Base-by-base conservation (phyloP, 1,284 basidiomycete species). In the Apiotrichum gracile region DNA sequence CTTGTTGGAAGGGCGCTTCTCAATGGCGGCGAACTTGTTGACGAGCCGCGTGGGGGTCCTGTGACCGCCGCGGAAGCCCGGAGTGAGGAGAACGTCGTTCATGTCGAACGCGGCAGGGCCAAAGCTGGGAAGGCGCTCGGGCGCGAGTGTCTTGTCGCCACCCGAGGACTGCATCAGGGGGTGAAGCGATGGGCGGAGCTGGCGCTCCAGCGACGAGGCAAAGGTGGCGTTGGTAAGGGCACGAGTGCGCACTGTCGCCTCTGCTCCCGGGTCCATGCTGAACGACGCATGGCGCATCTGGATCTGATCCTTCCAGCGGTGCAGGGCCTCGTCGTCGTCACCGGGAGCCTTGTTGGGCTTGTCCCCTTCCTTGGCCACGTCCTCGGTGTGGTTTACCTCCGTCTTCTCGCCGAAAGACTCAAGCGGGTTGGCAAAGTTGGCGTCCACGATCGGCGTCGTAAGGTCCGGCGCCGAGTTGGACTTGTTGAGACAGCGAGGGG, bases 141-240 rank as follows among this genome's bases (percentile, higher is more conserved):
- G 74, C 3, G 69, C 74, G 5, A 76, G 59, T 1, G 74, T 76
- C 55, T 74, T 69, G 27, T 72, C 58, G 5, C 73, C 61, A 1
- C 69, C 69, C 7, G 62, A 54, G 14, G 61, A 55, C 16, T 66
- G 64, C 4, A 66, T 40, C 4, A 68, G 63, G 5, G 52, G 47
- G 45, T 47, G 52, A 13, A 42, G 45, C 27, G 45, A 45, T 0
- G 55, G 54, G 8, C 54, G 49, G 25, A 48, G 9, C 12, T 34
- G 39, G 19, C 27, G 52, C 25, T 7, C 17, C 16, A 29, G 31
- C 1, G 45, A 34, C 19, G 60, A 54, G 6, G 58, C 52, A 17
- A 52, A 52, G 1, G 50, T 42, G 3, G 57, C 42, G 19, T 49
- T 49, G 16, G 48, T 37, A 1, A 53, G 42, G 22, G 41, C 27